Percentiles rank a stretch among this genome's conserved stretches.
These are phyloP conservation scores for Hygrophoropsis aurantiaca DNA, from an alignment of 768 basidiomycete species.

Conservation along the genomic window DNA sequence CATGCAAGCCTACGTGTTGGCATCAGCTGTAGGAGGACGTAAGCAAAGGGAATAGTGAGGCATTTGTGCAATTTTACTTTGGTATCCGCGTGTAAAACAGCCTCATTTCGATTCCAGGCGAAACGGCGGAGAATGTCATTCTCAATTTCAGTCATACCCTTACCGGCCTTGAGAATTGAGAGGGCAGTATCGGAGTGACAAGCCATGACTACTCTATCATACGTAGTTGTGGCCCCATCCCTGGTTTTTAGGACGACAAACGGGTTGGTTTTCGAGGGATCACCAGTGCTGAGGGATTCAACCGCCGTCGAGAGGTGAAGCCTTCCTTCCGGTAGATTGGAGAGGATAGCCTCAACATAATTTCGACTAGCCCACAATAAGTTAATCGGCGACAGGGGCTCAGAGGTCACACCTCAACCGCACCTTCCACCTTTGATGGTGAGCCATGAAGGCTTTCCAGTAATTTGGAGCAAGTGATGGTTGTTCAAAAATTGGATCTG, in stretches of 20 bases:
- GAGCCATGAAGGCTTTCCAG: constrained; percentile 69
- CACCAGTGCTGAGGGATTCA: constrained; percentile 37
- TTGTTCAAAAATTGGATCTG: constrained; percentile 73
- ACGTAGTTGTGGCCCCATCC: constrained; percentile 43
- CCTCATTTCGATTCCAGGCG: constrained; percentile 68
- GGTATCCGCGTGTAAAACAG: constrained; percentile 63
- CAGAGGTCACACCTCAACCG: constrained; percentile 7
- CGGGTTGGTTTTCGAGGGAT: constrained; percentile 1
- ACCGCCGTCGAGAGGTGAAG: constrained; percentile 64
- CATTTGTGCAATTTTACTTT: constrained; percentile 37
- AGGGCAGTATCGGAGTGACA: constrained; percentile 71
- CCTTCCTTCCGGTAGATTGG: constrained; percentile 47
- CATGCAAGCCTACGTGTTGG: constrained; percentile 59
- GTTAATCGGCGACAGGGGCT: not conserved
- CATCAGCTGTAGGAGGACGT: constrained; percentile 52
- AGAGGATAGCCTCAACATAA: constrained; percentile 67
- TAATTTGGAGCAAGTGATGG: constrained; percentile 71
- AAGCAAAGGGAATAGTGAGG: not conserved
- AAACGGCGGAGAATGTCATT: constrained; percentile 56
- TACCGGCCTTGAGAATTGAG: constrained; percentile 47
- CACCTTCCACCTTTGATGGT: constrained; percentile 75
- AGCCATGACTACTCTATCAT: constrained; percentile 74
- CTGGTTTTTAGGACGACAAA: constrained; percentile 47
- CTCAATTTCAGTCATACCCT: constrained; percentile 51
- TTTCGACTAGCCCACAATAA: constrained; percentile 39